These are phyloP conservation scores for Lotmaria passim DNA, from an alignment of 208 protist species.

Conservation along the genomic window DNA sequence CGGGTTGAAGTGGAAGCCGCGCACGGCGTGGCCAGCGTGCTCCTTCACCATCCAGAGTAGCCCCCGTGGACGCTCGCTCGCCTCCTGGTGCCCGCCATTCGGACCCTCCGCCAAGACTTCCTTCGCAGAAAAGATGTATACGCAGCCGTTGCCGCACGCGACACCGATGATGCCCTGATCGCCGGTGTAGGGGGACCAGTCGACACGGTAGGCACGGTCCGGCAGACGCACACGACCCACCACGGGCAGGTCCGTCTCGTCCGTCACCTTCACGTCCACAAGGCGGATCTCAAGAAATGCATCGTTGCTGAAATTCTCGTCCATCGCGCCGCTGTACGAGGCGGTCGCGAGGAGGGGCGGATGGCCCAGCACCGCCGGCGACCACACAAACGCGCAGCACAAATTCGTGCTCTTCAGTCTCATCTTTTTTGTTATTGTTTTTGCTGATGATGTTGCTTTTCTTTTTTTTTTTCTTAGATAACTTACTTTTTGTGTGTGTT, in stretches of 20 bases:
- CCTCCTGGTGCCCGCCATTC: conserved; percentile 32
- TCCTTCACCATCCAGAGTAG: conserved; percentile 84
- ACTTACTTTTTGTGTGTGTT: no score
- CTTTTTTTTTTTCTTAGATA: background rate
- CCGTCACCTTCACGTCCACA: conserved; percentile 73
- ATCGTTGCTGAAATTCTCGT: conserved; percentile 80
- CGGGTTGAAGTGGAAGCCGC: conserved; percentile 94
- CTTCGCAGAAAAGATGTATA: conserved; percentile 73
- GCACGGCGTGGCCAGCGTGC: conserved; percentile 80
- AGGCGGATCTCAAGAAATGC: conserved; percentile 67
- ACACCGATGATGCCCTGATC: conserved; percentile 76
- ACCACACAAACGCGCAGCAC: conserved; percentile 84
- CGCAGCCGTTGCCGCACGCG: conserved; percentile 59
- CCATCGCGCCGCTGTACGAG: conserved; percentile 66
- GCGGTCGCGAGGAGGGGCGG: conserved; percentile 73
- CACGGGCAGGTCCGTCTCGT: conserved; percentile 72
- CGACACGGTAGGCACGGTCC: conserved; percentile 67
- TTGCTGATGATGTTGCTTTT: background rate
- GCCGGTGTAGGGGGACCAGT: conserved; percentile 70
- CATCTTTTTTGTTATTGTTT: conserved; percentile 41
- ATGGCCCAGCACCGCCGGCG: conserved; percentile 52
- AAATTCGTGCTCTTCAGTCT: conserved; percentile 60
- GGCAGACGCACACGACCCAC: conserved; percentile 59
- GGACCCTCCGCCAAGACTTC: conserved; percentile 46
- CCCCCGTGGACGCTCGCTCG: conserved; percentile 33